Evolutionary conservation across 371 early-diverging fungal genomes (phyloP), one percentile per base, ranked within the genome.

Genomic region (Lichtheimia corymbifera): DNA sequence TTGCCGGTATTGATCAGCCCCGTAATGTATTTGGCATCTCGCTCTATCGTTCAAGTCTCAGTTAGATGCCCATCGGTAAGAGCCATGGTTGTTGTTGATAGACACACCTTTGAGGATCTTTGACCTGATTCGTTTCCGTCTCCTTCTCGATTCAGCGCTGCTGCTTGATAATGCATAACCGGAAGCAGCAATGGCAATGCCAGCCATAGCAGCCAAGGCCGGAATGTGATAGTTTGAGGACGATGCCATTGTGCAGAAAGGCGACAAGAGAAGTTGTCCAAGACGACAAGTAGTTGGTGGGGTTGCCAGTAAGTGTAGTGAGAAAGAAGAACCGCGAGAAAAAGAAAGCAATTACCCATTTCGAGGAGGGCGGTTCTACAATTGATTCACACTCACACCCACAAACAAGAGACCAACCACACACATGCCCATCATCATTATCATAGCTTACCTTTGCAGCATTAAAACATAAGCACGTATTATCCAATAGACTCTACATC

Each of bases 1-100:
- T 95, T 95, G 49, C 96, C 96, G 11, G 88, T 82, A 62, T 95
- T 95, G 59, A 86, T 83, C 42, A 95, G 80, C 0, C 96, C 96
- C 18, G 67, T 69, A 35, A 86, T 69, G 52, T 70, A 80, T 45
- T 64, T 64, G 6, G 71, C 80, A 65, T 80, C 80, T 24, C 78
- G 79, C 55, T 80, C 80, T 79, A 52, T 47, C 9, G 13, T 28
- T 12, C 5, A 28, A 11, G n/a, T 15, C 28, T 49, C 18, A 0
- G 49, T 59, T 11, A 27, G 41, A 28, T 45, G 22, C 24, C 35
- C 43, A 55, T 41, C 3, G 41, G 13, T 27, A 28, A 5, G 18
- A 40, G 9, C 22, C 41, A 35, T 3, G 14, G 50, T 24, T 5
- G 12, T 14, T 35, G 14, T 54, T 13, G 40, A 35, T 20, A 18